A percentile compares a stretch with the other conserved stretches of the same genome.
Conservation (phyloP, 495 filamentous ascomycete species). For the Diplogelasinospora grovesii region DNA sequence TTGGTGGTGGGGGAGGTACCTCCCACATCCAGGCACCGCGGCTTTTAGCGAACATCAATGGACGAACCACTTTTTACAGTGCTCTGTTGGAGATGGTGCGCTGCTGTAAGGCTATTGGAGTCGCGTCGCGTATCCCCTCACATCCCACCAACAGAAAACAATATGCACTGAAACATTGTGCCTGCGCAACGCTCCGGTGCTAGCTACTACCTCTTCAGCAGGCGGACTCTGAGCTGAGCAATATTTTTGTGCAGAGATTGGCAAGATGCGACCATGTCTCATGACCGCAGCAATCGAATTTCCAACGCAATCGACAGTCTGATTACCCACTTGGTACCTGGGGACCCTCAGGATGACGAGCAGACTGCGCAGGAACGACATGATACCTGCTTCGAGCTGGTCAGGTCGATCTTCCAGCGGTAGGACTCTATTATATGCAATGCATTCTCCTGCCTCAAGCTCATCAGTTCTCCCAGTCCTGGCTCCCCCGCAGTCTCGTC, state of each 20-base stretch:
- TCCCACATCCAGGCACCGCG: background rate
- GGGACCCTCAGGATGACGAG: slow-evolving; percentile 43
- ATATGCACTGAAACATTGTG: background rate
- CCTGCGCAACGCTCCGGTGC: background rate
- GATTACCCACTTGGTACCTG: slow-evolving; percentile 47
- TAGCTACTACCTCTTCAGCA: background rate
- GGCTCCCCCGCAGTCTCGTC: slow-evolving; percentile 33
- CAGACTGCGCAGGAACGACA: slow-evolving; percentile 44
- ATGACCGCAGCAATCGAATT: slow-evolving; percentile 38
- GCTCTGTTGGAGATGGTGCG: no score
- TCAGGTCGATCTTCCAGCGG: slow-evolving; percentile 44
- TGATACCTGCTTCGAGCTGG: slow-evolving; percentile 45
- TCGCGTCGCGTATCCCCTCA: slow-evolving; percentile 18
- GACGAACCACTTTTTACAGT: no score
- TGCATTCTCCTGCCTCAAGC: background rate
- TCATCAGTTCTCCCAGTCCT: slow-evolving; percentile 12
- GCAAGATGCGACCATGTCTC: slow-evolving; percentile 39
- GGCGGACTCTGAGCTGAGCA: background rate
- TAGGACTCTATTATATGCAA: slow-evolving; percentile 11
- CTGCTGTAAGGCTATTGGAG: no score
- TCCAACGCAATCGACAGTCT: slow-evolving; percentile 51
- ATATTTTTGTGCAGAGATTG: background rate
- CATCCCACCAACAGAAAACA: slow-evolving; percentile 1
- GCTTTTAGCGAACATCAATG: no score
- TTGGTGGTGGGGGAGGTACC: slow-evolving; percentile 4